A percentile compares a stretch with the other conserved stretches of the same genome.
Conservation (phyloP, 305 asterid species). For the Fraxinus albicans region DNA sequence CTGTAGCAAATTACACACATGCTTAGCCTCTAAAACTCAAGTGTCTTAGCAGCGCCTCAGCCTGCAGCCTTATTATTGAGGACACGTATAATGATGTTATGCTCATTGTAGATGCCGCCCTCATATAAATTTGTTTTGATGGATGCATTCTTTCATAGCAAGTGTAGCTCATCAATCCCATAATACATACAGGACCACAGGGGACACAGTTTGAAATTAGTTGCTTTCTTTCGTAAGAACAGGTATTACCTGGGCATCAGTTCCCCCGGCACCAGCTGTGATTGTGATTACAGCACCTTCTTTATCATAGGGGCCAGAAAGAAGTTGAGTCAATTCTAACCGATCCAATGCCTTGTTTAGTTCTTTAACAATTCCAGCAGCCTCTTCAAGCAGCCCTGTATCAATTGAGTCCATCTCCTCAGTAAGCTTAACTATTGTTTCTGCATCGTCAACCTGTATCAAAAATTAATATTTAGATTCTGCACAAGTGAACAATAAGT, state of each 20-base stretch:
- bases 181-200: neutral
- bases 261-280: conserved; percentile 97
- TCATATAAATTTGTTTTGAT: neutral
- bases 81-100: neutral
- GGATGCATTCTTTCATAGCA: neutral
- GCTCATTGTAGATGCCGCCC: neutral
- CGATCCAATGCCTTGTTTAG: conserved; percentile 79
- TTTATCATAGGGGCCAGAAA: conserved; percentile 90
- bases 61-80: neutral
- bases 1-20: neutral
- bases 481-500: neutral
- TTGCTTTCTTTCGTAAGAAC: neutral
- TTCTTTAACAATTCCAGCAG: conserved; percentile 66
- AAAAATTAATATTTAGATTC: conserved; percentile 22
- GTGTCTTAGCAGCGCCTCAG: neutral
- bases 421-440: conserved; percentile 78
- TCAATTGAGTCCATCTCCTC: conserved; percentile 88
- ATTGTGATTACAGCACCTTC: conserved; percentile 84
- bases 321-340: conserved; percentile 87
- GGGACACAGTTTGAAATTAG: neutral
- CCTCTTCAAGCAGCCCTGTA: conserved; percentile 74
- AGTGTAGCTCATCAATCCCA: conserved; percentile 11
- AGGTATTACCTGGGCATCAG: conserved; percentile 93
- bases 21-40: neutral
- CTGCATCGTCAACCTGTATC: conserved; percentile 83